These are phyloP conservation scores for Trichoderma pleuroti DNA, from an alignment of 2,329 filamentous ascomycete species.

Conservation along the genomic window DNA sequence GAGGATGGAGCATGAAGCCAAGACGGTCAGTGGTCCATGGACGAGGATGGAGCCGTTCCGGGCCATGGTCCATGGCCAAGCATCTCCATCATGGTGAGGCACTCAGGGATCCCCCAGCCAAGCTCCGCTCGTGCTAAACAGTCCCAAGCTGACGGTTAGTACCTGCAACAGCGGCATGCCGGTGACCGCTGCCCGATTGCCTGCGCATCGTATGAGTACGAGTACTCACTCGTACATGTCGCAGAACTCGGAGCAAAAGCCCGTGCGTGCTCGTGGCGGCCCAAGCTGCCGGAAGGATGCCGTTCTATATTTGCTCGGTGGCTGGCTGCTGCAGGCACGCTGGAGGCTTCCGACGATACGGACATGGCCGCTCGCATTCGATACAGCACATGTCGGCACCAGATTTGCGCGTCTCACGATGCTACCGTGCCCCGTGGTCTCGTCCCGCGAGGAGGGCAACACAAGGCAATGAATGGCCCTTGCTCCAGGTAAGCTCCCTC, in stretches of 20 bases:
- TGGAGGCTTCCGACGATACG: neutral
- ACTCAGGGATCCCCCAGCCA: conserved; percentile 13
- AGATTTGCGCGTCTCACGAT: neutral
- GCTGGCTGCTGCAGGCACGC: neutral
- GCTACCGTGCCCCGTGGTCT: neutral
- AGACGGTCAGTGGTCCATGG: neutral
- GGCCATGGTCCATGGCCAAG: neutral
- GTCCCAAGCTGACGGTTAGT: conserved; percentile 8
- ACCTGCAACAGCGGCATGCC: neutral
- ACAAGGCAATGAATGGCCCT: neutral
- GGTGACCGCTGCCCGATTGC: conserved; percentile 1
- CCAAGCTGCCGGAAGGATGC: neutral
- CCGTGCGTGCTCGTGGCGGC: neutral
- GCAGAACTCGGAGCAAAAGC: neutral
- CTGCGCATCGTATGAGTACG: neutral
- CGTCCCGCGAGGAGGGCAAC: neutral
- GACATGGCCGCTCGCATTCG: neutral
- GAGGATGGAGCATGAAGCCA: conserved; percentile 10
- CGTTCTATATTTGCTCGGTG: conserved; percentile 8
- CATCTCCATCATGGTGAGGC: conserved; percentile 13
- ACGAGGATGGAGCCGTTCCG: conserved; percentile 2
- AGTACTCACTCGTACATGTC: neutral
- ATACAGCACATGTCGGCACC: neutral
- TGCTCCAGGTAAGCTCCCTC: neutral
- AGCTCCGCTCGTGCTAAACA: conserved; percentile 7